These are phyloP conservation scores for Fusarium haematococcum DNA, from an alignment of 2,329 filamentous ascomycete genomes.

Conservation along the genomic window DNA sequence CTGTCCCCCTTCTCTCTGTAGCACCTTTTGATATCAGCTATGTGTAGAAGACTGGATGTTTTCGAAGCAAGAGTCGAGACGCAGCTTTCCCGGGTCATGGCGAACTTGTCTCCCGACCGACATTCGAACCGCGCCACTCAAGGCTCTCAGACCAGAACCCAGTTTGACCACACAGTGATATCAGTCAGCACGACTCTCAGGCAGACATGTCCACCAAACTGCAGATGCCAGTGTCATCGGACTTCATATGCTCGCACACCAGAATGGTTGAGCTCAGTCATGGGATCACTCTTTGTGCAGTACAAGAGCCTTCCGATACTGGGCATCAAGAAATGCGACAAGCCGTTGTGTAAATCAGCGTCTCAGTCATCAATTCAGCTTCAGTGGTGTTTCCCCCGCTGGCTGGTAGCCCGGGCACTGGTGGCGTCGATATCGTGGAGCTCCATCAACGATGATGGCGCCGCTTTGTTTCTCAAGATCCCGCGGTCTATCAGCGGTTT, in stretches of 20 bases:
- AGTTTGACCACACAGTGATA: not conserved
- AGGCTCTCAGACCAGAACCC: not conserved
- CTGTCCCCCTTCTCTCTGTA: accelerated
- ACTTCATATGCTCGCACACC: not conserved
- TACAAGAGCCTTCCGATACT: not conserved
- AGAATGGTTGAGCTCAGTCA: not conserved
- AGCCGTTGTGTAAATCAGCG: not conserved
- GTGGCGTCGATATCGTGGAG: not conserved
- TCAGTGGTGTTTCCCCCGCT: not conserved
- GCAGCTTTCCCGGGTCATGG: not conserved
- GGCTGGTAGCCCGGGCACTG: not conserved
- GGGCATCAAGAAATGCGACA: not conserved
- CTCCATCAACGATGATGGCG: not conserved
- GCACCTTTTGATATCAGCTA: not conserved
- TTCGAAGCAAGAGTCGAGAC: not conserved
- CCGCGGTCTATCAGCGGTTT: not conserved
- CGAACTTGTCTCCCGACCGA: not conserved
- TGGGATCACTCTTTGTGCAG: not conserved
- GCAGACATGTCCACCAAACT: not conserved
- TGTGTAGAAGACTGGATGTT: not conserved
- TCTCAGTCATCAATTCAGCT: not conserved
- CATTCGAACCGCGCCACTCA: too few species aligned
- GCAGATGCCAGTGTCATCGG: not conserved
- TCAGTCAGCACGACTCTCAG: not conserved
- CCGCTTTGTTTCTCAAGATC: not conserved